A percentile compares a stretch with the other conserved stretches of the same genome.
These are phyloP conservation scores for Ascochyta pisi DNA, from an alignment of 2,329 filamentous ascomycete genomes.

Conservation along the genomic window DNA sequence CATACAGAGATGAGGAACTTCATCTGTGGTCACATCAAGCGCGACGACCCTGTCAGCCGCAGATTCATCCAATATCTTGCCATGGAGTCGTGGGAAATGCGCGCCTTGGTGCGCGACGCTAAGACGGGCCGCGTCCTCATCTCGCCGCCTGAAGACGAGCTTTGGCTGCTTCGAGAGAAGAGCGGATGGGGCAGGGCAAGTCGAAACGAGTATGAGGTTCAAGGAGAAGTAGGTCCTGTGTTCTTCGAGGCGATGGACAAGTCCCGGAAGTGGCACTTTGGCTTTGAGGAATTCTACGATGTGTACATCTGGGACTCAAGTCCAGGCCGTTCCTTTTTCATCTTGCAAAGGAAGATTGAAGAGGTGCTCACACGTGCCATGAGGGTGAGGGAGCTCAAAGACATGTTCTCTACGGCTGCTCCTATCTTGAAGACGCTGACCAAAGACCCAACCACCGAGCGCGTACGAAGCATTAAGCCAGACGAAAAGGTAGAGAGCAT, in stretches of 20 bases:
- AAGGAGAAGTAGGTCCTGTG: conserved; percentile 43
- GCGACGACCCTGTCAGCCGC: conserved; percentile 51
- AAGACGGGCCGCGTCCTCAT: conserved; percentile 49
- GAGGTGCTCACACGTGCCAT: conserved; percentile 49
- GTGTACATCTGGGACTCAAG: conserved; percentile 52
- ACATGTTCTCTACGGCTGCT: conserved; percentile 42
- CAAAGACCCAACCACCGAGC: conserved; percentile 42
- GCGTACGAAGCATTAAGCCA: conserved; percentile 48
- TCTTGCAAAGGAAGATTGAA: conserved; percentile 42
- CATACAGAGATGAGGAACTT: conserved; percentile 50
- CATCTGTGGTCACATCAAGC: conserved; percentile 53
- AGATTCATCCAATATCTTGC: conserved; percentile 54
- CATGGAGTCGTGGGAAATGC: conserved; percentile 49
- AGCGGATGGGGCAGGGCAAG: conserved; percentile 50
- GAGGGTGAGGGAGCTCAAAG: conserved; percentile 37
- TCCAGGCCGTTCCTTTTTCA: conserved; percentile 41
- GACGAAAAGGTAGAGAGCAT: conserved; percentile 44
- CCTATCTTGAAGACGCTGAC: conserved; percentile 50
- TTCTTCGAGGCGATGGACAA: conserved; percentile 53
- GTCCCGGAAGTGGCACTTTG: conserved; percentile 47
- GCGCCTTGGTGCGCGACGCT: conserved; percentile 52
- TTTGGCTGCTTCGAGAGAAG: conserved; percentile 51
- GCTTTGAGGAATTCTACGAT: conserved; percentile 55
- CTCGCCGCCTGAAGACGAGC: conserved; percentile 47
- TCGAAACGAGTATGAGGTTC: conserved; percentile 48